Evolutionary conservation across 306 rosid genomes (phyloP), one percentile per base, ranked within the genome.

Genomic region (Ormosia emarginata): DNA sequence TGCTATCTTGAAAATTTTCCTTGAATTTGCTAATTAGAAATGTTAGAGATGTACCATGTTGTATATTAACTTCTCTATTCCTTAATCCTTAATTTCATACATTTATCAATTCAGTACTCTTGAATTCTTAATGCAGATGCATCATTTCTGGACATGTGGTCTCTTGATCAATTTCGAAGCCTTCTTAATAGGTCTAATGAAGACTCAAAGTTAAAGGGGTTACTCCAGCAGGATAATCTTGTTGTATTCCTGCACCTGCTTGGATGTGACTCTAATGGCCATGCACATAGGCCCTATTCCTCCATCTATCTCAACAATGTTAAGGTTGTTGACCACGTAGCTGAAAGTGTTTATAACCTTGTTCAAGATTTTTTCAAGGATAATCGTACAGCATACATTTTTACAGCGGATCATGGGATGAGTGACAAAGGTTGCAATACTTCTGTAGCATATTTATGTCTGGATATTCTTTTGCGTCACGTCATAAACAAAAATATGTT

Each of bases 331-430:
- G 98, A 94, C 83, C 87, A 83, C 84, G 90, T 94, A 61, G 97
- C 98, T 7, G 89, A 89, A 86, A 92, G 91, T 83, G 97, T 94
- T 58, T 88, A 94, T 71, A 85, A 89, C 79, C 90, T 94, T 76
- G 74, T 94, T 66, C 77, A 94, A 88, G 92, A 90, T 77, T 90
- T 92, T 86, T 94, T 79, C 86, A 85, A 68, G 90, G 98, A 94
- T 81, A 89, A 90, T 67, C 90, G 86, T 32, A 92, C 98, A 64
- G 58, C 97, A 36, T 94, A 89, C 75, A 82, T 94, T 75, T 94
- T 94, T 68, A 94, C 98, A 18, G 98, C 98, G 71, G 98, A 94
- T 78, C 98, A 94, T 83, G 98, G 98, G 80, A 94, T 94, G 98
- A 89, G 92, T 66, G 98, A 94, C 79, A 94, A 94, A 89, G 98